Percentiles rank a stretch among this genome's conserved stretches.
phyloP scores from a whole-genome alignment of 176 grass and related monocot genomes.

The Eleusine indica region DNA sequence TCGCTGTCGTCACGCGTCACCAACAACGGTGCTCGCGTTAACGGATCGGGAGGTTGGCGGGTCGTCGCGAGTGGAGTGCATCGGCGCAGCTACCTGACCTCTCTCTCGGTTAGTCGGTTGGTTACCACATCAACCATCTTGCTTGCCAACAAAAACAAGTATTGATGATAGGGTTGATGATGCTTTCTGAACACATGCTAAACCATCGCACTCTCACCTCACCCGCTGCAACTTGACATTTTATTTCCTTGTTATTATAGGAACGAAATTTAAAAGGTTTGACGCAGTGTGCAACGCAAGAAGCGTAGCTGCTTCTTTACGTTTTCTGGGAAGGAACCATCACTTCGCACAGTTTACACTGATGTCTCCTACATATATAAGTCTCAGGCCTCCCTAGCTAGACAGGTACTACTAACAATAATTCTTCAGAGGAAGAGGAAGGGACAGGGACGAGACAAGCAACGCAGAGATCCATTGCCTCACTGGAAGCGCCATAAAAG shows the following conservation, averaged over 20 bases:
- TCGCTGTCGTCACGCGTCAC: slow-evolving; percentile 17
- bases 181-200: background rate
- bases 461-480: background rate
- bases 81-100: background rate
- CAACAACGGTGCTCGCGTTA: background rate
- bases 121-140: slow-evolving; percentile 7
- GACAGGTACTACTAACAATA: background rate
- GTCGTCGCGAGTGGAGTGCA: slow-evolving; percentile 17
- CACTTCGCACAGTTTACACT: slow-evolving; percentile 26
- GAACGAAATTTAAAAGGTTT: background rate
- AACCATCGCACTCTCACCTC: background rate
- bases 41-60: slow-evolving; percentile 39
- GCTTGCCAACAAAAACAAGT: slow-evolving; percentile 41
- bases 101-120: background rate
- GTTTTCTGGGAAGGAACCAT: background rate
- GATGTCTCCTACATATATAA: background rate
- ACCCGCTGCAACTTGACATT: slow-evolving; percentile 4
- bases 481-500: slow-evolving; percentile 33
- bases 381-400: background rate
- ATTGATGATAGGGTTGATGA: background rate
- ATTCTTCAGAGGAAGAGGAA: background rate
- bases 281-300: background rate
- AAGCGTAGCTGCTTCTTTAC: background rate
- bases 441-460: background rate
- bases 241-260: background rate